Base-by-base conservation (phyloP, 2,329 filamentous ascomycete species). In the Fusarium duplospermum region DNA sequence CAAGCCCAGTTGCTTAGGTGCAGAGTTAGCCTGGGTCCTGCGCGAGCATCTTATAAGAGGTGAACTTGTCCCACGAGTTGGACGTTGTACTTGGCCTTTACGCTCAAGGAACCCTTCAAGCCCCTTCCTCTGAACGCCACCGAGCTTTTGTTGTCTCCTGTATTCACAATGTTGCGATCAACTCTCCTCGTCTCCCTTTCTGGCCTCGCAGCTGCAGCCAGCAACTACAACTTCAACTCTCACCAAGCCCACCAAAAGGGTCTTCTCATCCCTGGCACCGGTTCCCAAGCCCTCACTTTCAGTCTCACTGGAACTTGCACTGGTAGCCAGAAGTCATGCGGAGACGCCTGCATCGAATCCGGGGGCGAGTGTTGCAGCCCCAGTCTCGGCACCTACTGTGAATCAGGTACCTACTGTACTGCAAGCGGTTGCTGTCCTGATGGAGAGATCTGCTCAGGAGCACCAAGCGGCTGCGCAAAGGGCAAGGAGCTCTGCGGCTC, bases 361-460 rank as follows among this genome's bases (percentile, higher is more conserved):
- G 64, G 61, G 10, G 77, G 71, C 14, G 24, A 66, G n/a, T 84
- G 83, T 74, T 83, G 82, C 61, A 58, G 45, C 40, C 40, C 40
- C 67, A 66, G 62, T 56, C 67, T 68, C 18, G 80, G 80, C 36
- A 66, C 76, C 16, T 83, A 79, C 67, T 83, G 82, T 72, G 75
- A 79, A 9, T n/a, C 58, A 14, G 81, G 80, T 7, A 72, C 79
- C 22, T 77, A 77, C 66, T 83, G 82, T 64, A 67, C 73, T 38
- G 8, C 50, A 4, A 70, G 75, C 6, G 81, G 81, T n/a, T 83
- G 82, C 74, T 83, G 82, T 59, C 67, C 71, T 14, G 61, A 71
- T n/a, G 82, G 82, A 59, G 66, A 80, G 60, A 65, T 77, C 22
- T 83, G 82, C 73, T 68, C 74, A 5, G 81, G 81, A n/a, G n/a